Evolutionary conservation across 192 early-diverging fungal species (phyloP).

Genomic region (Obelidium mucronatum): DNA sequence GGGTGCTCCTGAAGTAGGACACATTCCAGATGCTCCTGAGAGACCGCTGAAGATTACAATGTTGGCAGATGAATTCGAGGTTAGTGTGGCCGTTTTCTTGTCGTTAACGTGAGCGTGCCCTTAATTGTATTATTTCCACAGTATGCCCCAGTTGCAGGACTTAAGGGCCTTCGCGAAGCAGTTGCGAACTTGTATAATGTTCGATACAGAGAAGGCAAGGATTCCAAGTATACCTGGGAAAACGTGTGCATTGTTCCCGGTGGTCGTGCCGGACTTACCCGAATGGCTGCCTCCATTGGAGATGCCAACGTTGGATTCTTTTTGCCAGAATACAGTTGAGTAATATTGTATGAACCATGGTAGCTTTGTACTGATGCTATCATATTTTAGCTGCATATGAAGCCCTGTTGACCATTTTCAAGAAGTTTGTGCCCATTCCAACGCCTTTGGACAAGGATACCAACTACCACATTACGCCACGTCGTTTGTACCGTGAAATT

Average conservation of each 20-base stretch:
- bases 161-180: conserved; percentile 47
- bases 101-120: conserved; percentile 36
- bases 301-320: conserved; percentile 65
- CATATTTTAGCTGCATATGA: conserved; percentile 47
- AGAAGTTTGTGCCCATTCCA: conserved; percentile 61
- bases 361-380: conserved; percentile 12
- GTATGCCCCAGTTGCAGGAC: conserved; percentile 57
- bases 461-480: conserved; percentile 55
- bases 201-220: conserved; percentile 50
- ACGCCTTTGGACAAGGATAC: conserved; percentile 55
- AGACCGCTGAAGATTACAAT: conserved; percentile 39
- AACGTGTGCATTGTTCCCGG: conserved; percentile 68
- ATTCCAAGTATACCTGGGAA: conserved; percentile 57
- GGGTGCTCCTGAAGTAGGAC: conserved; percentile 61
- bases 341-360: not conserved
- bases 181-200: conserved; percentile 62
- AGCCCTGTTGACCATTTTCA: conserved; percentile 25
- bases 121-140: conserved; percentile 4
- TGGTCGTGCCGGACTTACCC: conserved; percentile 61
- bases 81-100: conserved; percentile 34
- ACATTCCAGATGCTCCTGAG: conserved; percentile 37
- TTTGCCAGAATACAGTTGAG: conserved; percentile 53
- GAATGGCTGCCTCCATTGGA: conserved; percentile 58
- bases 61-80: conserved; percentile 42
- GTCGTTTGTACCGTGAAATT: conserved; percentile 52